Evolutionary conservation across 208 protist genomes (phyloP).

Genomic region (Trichomonas tenax): DNA sequence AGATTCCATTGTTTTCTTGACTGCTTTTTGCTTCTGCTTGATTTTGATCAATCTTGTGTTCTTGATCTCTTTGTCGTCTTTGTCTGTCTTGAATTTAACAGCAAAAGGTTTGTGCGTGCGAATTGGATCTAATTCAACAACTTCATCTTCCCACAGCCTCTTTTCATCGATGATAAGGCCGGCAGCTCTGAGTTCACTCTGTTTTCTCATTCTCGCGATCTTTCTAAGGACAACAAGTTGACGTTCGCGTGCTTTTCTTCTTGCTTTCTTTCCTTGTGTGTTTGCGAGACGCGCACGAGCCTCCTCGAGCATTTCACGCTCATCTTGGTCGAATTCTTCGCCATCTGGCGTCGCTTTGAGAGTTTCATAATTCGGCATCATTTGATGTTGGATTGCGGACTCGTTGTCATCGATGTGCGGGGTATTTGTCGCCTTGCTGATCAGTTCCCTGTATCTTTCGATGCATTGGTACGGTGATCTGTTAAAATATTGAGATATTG

Average conservation of each 20-base stretch:
- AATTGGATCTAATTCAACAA: neutral
- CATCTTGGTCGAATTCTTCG: constrained; percentile 84
- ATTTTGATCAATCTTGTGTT: neutral
- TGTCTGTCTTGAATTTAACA: neutral
- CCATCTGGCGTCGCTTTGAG: constrained; percentile 82
- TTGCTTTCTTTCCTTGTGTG: constrained; percentile 68
- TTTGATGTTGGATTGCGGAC: constrained; percentile 53
- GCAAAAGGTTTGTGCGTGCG: neutral
- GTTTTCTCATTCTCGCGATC: constrained; percentile 82
- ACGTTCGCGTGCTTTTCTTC: constrained; percentile 73
- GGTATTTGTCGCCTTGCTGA: constrained; percentile 56
- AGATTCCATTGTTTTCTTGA: neutral
- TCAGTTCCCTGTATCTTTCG: constrained; percentile 88
- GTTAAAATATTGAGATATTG: constrained; percentile 81
- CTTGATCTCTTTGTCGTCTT: neutral
- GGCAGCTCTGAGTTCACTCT: constrained; percentile 73
- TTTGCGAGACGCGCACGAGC: constrained; percentile 87
- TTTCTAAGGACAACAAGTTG: constrained; percentile 88
- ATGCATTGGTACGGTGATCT: constrained; percentile 90
- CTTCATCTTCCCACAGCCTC: neutral
- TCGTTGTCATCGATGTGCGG: neutral
- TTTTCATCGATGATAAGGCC: constrained; percentile 53
- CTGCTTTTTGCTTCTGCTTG: neutral
- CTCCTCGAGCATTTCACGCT: constrained; percentile 86
- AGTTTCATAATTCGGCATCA: constrained; percentile 82